Evolutionary conservation across 2,329 filamentous ascomycete species (phyloP), one percentile per base, ranked within the genome.

Genomic region (Penicillium sp.): DNA sequence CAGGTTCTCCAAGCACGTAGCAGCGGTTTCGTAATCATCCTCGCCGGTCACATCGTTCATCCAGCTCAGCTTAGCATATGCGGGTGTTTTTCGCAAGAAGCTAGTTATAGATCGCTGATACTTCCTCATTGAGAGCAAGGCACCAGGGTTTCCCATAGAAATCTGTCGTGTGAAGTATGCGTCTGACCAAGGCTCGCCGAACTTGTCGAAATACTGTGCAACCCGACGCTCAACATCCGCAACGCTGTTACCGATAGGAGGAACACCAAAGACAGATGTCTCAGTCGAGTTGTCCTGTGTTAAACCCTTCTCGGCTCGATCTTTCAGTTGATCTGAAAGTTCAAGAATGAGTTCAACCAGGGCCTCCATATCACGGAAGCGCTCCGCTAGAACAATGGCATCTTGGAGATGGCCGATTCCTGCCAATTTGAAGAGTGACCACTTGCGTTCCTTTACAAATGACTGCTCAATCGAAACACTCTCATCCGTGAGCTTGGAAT

Each of bases 41-140:
- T 94, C 89, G 20, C 83, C 81, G 54, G 86, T 80, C 7, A 97
- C 82, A 67, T 97, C 92, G 68, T 99, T 95, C 75, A 99, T 96
- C 94, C 94, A 99, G 42, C 87, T 86, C 37, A 99, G 80, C 63
- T 90, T 90, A 23, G 87, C 86, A 55, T 91, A 84, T 55, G 86
- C 81, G 0, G 85, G 82, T 57, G 86, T 84, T 49, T 84, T 86
- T 34, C 89, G 84, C 41, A 99, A 79, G 64, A 91, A 99, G 45
- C 80, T 80, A 0, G 91, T 96, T 49, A 96, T 82, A 64, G 85
- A 87, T 44, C 83, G 75, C 59, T 85, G 85, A 63, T 92, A 88
- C 49, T 85, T 86, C 79, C 52, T 89, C 89, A 67, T 80, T 63
- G 62, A 81, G 32, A 99, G 80, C 23, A 97, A 79, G 1, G 82